phyloP scores from a whole-genome alignment of 805 yeast genomes.

The Isabelozyma heimii region DNA sequence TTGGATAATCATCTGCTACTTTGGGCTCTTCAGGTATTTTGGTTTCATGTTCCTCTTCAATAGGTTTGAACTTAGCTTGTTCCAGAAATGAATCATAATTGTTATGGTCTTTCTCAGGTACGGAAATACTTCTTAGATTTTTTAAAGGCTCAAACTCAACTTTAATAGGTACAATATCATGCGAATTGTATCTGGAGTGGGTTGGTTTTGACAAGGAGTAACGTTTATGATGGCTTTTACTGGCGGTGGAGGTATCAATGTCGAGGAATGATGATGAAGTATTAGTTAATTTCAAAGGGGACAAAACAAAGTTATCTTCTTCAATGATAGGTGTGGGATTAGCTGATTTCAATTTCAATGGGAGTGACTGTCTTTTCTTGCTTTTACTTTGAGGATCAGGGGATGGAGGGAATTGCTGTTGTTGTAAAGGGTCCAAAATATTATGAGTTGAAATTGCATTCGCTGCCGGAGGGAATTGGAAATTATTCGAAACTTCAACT shows the following conservation, averaged over 20 bases:
- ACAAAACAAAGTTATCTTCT: constrained; percentile 36
- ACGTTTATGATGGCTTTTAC: constrained; percentile 14
- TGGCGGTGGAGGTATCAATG: constrained; percentile 10
- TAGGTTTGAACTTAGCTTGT: neutral
- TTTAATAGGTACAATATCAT: constrained; percentile 40
- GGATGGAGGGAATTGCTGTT: constrained; percentile 26
- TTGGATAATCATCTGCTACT: neutral
- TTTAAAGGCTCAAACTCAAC: constrained; percentile 38
- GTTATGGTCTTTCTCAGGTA: constrained; percentile 20
- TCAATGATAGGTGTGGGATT: constrained; percentile 10
- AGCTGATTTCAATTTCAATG: constrained; percentile 22
- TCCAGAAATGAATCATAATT: constrained; percentile 14
- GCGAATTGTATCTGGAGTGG: constrained; percentile 41
- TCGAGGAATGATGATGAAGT: constrained; percentile 13
- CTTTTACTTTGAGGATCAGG: constrained; percentile 28
- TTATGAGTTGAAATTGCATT: neutral
- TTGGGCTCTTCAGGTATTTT: no score
- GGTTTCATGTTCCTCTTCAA: constrained; percentile 9
- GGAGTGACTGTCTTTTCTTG: constrained; percentile 33
- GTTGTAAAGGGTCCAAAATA: neutral
- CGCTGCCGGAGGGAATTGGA: constrained; percentile 23
- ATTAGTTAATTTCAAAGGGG: constrained; percentile 39
- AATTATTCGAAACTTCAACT: constrained; percentile 16
- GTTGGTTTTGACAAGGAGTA: constrained; percentile 27
- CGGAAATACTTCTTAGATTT: constrained; percentile 22